Conservation (phyloP, 2,329 filamentous ascomycete species). For the Diplocarpon rosae region DNA sequence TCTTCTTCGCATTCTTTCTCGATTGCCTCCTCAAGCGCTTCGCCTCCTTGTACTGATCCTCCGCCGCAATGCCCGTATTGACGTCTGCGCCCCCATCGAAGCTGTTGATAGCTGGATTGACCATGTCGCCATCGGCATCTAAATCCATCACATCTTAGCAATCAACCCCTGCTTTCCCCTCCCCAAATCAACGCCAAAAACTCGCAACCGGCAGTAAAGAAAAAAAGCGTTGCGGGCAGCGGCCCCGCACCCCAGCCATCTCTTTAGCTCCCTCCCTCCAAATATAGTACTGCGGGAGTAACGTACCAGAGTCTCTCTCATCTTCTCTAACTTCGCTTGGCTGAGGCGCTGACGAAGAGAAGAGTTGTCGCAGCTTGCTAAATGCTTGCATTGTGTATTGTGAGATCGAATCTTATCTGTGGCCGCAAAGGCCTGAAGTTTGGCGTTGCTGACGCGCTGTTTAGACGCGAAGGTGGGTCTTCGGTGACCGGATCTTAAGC, state of each 20-base stretch:
- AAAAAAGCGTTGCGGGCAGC: not conserved
- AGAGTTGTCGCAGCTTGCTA: not conserved
- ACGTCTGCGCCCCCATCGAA: not conserved
- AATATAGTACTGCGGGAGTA: not conserved
- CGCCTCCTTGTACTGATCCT: conserved; percentile 3
- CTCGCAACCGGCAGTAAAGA: not conserved
- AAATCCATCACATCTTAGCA: not conserved
- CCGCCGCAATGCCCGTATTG: not conserved
- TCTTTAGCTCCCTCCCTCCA: not conserved
- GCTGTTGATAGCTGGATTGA: not conserved
- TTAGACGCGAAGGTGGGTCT: no score
- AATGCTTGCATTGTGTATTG: not conserved
- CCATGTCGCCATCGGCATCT: not conserved
- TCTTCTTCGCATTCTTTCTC: not conserved
- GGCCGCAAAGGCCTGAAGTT: no score
- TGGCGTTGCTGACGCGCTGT: no score
- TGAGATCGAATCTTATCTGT: not conserved
- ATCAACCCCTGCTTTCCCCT: not conserved
- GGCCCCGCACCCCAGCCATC: not conserved
- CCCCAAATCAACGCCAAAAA: not conserved
- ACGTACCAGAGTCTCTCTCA: not conserved
- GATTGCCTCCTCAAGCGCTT: conserved; percentile 2
- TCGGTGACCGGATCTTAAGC: no score
- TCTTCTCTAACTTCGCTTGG: not conserved
- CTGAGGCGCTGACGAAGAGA: not conserved